Conservation (phyloP, 176 grass and related monocot species). For the Dactylis glomerata region DNA sequence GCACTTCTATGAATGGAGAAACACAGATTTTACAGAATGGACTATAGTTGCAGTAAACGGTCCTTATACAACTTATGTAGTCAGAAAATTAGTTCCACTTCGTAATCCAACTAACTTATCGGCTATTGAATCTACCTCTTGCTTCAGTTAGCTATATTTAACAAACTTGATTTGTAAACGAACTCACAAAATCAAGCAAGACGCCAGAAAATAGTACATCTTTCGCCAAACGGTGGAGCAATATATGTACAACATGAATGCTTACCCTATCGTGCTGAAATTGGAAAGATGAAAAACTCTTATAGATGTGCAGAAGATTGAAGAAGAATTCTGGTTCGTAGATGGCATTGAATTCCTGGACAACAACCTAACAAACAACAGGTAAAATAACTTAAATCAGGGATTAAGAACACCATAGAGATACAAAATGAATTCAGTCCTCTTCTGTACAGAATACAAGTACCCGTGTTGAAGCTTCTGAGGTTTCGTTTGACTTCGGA, state of each 20-base stretch:
- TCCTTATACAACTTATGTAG: background rate
- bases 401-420: slow-evolving; percentile 19
- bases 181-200: slow-evolving; percentile 9
- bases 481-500: slow-evolving; percentile 48
- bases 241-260: slow-evolving; percentile 10
- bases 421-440: slow-evolving; percentile 29
- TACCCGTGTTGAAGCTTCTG: slow-evolving; percentile 68
- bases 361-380: slow-evolving; percentile 55
- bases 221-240: background rate
- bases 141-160: slow-evolving; percentile 20
- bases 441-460: slow-evolving; percentile 28
- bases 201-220: slow-evolving; percentile 4
- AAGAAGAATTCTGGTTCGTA: slow-evolving; percentile 70
- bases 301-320: slow-evolving; percentile 50
- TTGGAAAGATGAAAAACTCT: slow-evolving; percentile 54
- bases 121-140: slow-evolving; percentile 24
- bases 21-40: background rate
- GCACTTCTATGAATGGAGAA: background rate
- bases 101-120: slow-evolving; percentile 14
- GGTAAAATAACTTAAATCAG: slow-evolving; percentile 15
- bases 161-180: background rate
- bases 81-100: slow-evolving; percentile 7
- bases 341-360: slow-evolving; percentile 57
- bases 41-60: background rate
- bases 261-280: slow-evolving; percentile 91